Base-by-base conservation (phyloP, 225 moss, liverwort and hornwort species). In the Physcomitrium patens region DNA sequence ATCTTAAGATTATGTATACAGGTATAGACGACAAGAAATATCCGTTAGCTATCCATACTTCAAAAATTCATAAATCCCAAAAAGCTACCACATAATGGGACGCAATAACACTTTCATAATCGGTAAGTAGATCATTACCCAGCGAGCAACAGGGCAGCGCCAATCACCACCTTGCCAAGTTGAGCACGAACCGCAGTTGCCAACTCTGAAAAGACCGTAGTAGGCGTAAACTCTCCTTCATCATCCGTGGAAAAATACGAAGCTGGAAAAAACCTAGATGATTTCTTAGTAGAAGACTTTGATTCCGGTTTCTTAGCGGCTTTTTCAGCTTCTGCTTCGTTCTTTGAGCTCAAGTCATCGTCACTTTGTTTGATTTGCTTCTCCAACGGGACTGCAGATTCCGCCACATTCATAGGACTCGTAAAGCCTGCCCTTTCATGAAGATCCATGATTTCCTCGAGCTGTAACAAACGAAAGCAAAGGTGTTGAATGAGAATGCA, bases 231-330 rank as follows among this genome's bases (percentile, higher is more conserved):
- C 68, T 97, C 90, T 73, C 86, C 88, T 56, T 91, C 92, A 72
- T 97, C 96, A 52, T 90, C 96, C 1, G 96, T 93, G 24, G 94
- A 94, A 70, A 97, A 97, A 80, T 85, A 97, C 7, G 94, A 94
- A 56, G 96, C 96, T 17, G 94, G 70, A 76, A 76, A 97, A 80
- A 91, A 97, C 73, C 92, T 78, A 44, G 96, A 97, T 0, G 96
- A 97, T 78, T 82, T 91, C 80, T 97, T 97, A 62, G 89, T 94
- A 31, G 92, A 91, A 12, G 90, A 82, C 72, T 93, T 94, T 18
- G 92, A 74, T 63, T 97, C 96, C 18, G 77, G 66, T 62, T 87
- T 91, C 79, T 89, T 91, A 15, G 55, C 47, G 26, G 69, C 44
- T 37, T 37, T 37, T 54, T 86, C 86, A 31, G 23, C 37, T 78